phyloP scores from a whole-genome alignment of 1,284 basidiomycete genomes.

The Ustanciosporium gigantosporum region DNA sequence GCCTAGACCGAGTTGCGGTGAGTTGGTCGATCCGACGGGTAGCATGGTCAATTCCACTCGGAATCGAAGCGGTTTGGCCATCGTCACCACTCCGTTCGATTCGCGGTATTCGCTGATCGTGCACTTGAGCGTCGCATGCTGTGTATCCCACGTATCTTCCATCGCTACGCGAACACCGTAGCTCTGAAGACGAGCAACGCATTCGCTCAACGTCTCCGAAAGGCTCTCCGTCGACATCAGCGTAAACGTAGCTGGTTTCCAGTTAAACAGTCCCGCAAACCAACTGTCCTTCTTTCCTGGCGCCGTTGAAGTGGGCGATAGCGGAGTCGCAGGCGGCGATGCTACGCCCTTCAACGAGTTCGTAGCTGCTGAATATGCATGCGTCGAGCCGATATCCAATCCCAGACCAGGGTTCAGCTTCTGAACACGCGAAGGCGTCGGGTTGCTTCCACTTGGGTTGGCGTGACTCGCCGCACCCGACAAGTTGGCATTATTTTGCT shows the following conservation, averaged over 20 bases:
- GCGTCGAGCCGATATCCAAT: slow-evolving; percentile 28
- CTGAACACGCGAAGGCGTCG: slow-evolving; percentile 24
- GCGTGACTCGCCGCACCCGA: neutral
- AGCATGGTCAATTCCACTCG: slow-evolving; percentile 56
- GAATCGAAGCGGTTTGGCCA: slow-evolving; percentile 54
- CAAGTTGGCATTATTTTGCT: no score
- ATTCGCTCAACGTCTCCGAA: slow-evolving; percentile 69
- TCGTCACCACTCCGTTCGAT: slow-evolving; percentile 21
- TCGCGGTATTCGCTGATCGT: slow-evolving; percentile 44
- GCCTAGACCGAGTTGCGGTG: slow-evolving; percentile 18
- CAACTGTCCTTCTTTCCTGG: slow-evolving; percentile 71
- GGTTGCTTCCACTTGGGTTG: no score
- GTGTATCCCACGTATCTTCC: slow-evolving; percentile 64
- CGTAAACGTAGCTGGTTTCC: slow-evolving; percentile 71
- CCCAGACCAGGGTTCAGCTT: slow-evolving; percentile 51
- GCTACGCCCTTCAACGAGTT: slow-evolving; percentile 1
- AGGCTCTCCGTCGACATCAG: slow-evolving; percentile 65
- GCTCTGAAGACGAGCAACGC: slow-evolving; percentile 70
- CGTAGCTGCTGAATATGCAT: neutral
- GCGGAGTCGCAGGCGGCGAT: slow-evolving; percentile 25
- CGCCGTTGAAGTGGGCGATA: slow-evolving; percentile 5
- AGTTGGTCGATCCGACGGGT: slow-evolving; percentile 42
- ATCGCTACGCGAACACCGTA: slow-evolving; percentile 72
- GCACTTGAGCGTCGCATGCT: slow-evolving; percentile 49
- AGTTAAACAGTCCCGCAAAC: slow-evolving; percentile 86